Percentiles rank a stretch among this genome's conserved stretches.
These are phyloP conservation scores for Scutellaria barbata DNA, from an alignment of 257 asterid genomes.

Conservation along the genomic window DNA sequence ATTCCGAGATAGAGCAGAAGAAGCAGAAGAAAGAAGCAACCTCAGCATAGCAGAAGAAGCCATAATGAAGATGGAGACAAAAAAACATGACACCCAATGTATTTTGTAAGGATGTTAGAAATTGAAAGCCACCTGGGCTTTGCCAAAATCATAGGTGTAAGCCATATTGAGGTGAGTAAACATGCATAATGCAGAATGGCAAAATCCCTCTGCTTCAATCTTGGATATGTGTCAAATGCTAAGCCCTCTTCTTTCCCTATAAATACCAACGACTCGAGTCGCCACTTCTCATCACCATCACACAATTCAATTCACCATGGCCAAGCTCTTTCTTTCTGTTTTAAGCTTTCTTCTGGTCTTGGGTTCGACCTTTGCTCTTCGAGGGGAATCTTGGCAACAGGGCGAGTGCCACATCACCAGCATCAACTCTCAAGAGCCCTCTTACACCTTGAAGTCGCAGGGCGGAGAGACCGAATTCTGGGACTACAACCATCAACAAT, in stretches of 20 bases:
- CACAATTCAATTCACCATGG: neutral
- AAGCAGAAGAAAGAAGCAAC: no score
- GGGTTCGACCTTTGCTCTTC: constrained; percentile 20
- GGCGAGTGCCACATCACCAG: constrained; percentile 53
- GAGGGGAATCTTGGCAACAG: constrained; percentile 34
- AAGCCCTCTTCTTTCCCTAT: constrained; percentile 26
- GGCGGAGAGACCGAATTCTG: constrained; percentile 64
- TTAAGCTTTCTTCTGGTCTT: constrained; percentile 40
- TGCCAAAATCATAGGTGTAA: constrained; percentile 44
- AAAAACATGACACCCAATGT: no score
- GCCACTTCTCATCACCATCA: neutral
- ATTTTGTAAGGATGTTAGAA: neutral
- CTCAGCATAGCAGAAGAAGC: no score
- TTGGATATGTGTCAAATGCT: constrained; percentile 42
- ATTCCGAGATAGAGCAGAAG: no score
- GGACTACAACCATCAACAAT: constrained; percentile 52
- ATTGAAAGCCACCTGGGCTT: constrained; percentile 39
- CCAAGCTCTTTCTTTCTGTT: constrained; percentile 35
- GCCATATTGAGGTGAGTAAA: constrained; percentile 22
- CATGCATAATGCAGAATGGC: constrained; percentile 75
- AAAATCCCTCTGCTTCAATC: constrained; percentile 1
- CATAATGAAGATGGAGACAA: no score
- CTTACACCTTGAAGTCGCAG: constrained; percentile 44
- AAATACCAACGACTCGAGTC: constrained; percentile 25
- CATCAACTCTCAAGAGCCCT: constrained; percentile 54